Evolutionary conservation across 1,284 basidiomycete species (phyloP).

Genomic region (Ceratobasidium sp.): DNA sequence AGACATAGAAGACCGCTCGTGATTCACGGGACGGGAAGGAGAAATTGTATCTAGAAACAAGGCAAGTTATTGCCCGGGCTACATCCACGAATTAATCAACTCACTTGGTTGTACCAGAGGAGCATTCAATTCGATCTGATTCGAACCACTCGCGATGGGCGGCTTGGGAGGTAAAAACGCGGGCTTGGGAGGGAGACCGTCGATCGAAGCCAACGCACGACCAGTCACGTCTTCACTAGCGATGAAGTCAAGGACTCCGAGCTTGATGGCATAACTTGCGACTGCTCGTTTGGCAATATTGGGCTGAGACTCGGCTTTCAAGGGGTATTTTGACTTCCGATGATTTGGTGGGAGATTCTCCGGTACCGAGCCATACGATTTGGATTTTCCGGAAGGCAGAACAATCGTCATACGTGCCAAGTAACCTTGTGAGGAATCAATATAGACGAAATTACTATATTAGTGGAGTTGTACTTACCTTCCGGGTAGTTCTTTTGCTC

Average conservation of each 20-base stretch:
- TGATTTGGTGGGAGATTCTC: background rate
- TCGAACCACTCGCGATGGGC: background rate
- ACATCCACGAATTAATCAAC: background rate
- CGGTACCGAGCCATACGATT: conserved; percentile 23
- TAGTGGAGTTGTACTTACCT: background rate
- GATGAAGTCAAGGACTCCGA: conserved; percentile 28
- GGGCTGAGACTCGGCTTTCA: background rate
- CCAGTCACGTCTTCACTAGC: conserved; percentile 7
- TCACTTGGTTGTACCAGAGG: background rate
- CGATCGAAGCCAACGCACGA: background rate
- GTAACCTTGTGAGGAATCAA: conserved; percentile 3
- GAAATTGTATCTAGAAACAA: too few species aligned
- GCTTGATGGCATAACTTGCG: conserved; percentile 15
- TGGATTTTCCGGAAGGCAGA: conserved; percentile 28
- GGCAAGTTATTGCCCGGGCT: background rate
- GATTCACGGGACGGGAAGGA: too few species aligned
- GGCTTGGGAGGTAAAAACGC: background rate
- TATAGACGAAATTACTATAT: background rate
- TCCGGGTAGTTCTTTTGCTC: background rate
- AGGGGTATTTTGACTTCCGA: background rate
- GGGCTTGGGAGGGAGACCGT: background rate
- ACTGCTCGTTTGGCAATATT: conserved; percentile 19
- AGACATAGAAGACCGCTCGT: too few species aligned
- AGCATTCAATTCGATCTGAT: background rate
- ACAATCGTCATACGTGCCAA: conserved; percentile 26